Evolutionary conservation across 106 monocot genomes (phyloP).

Genomic region (Ottelia alismoides): DNA sequence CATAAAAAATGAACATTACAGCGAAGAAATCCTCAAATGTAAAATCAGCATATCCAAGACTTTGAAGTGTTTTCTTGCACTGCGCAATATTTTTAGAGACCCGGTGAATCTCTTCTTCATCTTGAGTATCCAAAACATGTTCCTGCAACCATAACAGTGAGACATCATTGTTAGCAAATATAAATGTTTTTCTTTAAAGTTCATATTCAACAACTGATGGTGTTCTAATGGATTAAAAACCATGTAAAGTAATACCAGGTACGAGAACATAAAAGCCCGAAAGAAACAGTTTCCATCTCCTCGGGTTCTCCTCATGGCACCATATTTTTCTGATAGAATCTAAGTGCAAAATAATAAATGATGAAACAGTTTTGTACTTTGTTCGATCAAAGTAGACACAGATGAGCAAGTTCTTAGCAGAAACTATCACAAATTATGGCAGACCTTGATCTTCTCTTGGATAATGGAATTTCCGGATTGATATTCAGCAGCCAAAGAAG

Average conservation of each 20-base stretch:
- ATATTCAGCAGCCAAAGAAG: conserved; percentile 72
- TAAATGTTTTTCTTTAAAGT: background rate
- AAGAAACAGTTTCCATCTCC: conserved; percentile 99
- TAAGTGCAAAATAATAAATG: conserved; percentile 3
- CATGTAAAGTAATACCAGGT: conserved; percentile 58
- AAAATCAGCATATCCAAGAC: conserved; percentile 93
- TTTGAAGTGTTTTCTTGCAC: conserved; percentile 65
- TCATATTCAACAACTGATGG: background rate
- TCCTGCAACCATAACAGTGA: conserved; percentile 41
- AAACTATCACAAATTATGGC: background rate
- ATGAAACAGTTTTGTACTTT: background rate
- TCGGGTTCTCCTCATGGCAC: conserved; percentile 64
- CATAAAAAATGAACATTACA: conserved; percentile 45
- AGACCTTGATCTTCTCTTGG: conserved; percentile 91
- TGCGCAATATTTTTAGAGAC: conserved; percentile 46
- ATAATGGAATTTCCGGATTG: conserved; percentile 70
- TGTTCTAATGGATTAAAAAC: background rate
- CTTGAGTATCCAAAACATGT: conserved; percentile 80
- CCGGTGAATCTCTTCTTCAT: conserved; percentile 56
- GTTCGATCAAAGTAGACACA: background rate
- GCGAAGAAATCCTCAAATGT: conserved; percentile 97
- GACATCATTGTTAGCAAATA: background rate
- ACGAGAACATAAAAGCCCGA: conserved; percentile 96
- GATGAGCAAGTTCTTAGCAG: background rate
- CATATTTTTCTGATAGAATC: conserved; percentile 81